Percentiles rank a stretch among this genome's conserved stretches.
phyloP scores from a whole-genome alignment of 192 early-diverging fungal genomes.

The Podila verticillata region DNA sequence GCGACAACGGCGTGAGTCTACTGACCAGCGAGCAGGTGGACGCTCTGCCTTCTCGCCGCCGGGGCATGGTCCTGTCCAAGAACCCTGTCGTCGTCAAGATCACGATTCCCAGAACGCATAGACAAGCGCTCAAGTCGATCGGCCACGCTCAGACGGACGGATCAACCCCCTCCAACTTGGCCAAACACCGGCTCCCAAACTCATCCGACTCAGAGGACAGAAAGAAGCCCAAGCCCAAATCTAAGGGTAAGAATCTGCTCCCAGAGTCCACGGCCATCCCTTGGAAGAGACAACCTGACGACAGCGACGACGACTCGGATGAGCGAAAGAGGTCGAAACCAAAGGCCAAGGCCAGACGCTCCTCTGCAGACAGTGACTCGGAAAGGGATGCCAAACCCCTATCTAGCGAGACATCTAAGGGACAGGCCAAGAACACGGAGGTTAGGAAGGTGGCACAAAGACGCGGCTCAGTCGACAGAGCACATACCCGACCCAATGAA shows the following conservation, averaged over 20 bases:
- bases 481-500: constrained; percentile 3
- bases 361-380: neutral
- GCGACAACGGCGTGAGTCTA: neutral
- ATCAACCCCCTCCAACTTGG: neutral
- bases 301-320: constrained; percentile 15
- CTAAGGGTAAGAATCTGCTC: constrained; percentile 3
- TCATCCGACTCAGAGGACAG: constrained; percentile 29
- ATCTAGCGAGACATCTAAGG: neutral
- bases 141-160: neutral
- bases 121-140: neutral
- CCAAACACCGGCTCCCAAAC: constrained; percentile 8
- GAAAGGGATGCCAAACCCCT: neutral
- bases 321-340: constrained; percentile 8
- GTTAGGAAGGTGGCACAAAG: neutral
- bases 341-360: neutral
- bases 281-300: constrained; percentile 12
- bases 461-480: constrained; percentile 6
- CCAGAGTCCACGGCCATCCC: neutral
- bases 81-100: constrained; percentile 35
- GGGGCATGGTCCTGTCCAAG: constrained; percentile 16
- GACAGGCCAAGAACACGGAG: neutral
- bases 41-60: constrained; percentile 11
- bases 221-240: neutral
- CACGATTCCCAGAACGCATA: constrained; percentile 23
- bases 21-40: constrained; percentile 11